phyloP scores from a whole-genome alignment of 2,329 filamentous ascomycete genomes.

The Bertia moriformis region DNA sequence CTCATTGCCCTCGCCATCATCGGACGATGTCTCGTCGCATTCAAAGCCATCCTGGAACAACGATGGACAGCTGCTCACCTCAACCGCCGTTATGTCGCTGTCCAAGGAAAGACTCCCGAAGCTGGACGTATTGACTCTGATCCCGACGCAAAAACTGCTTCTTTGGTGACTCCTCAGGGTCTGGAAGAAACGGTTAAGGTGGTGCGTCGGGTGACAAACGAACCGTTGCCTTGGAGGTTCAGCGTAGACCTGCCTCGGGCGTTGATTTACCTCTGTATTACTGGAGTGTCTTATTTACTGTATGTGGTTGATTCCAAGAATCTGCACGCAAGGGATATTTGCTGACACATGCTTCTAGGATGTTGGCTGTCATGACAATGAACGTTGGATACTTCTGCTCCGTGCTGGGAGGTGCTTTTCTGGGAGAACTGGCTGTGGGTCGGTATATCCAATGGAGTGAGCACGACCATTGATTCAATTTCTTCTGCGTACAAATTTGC shows the following conservation, averaged over 20 bases:
- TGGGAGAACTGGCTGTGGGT: slow-evolving; percentile 1
- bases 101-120: slow-evolving; percentile 3
- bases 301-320: slow-evolving; percentile 34
- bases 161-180: slow-evolving; percentile 37
- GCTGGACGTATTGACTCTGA: slow-evolving; percentile 3
- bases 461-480: no score
- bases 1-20: slow-evolving; percentile 43
- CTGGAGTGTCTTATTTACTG: slow-evolving; percentile 49
- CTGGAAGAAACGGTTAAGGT: slow-evolving; percentile 6
- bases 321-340: slow-evolving; percentile 3
- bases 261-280: slow-evolving; percentile 33
- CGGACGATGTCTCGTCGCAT: slow-evolving; percentile 36
- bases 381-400: slow-evolving; percentile 57
- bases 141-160: slow-evolving; percentile 17
- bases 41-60: slow-evolving; percentile 23
- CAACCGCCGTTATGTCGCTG: slow-evolving; percentile 2
- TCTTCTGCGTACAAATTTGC: no score
- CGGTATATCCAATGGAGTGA: slow-evolving; percentile 1
- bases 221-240: slow-evolving; percentile 40
- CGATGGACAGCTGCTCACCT: slow-evolving; percentile 5
- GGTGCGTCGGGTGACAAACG: slow-evolving; percentile 11
- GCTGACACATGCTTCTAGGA: slow-evolving; percentile 25
- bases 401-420: slow-evolving; percentile 42
- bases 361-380: slow-evolving; percentile 58
- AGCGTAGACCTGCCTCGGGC: slow-evolving; percentile 46